phyloP scores from a whole-genome alignment of 2,329 filamentous ascomycete genomes.

The Diplodia sapinea region DNA sequence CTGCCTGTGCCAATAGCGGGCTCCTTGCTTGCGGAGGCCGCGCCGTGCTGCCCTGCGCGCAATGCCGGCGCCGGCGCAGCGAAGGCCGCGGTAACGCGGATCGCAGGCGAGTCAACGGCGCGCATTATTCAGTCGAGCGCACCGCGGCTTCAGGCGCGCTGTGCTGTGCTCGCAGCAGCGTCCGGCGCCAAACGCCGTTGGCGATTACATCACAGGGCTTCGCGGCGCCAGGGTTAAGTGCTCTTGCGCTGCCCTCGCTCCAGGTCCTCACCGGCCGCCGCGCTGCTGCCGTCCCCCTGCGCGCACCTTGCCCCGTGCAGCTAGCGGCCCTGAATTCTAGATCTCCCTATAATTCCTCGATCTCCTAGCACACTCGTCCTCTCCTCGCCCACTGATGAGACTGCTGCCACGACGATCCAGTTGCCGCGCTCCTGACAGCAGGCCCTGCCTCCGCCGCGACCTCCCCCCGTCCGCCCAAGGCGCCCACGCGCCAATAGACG shows the following conservation, averaged over 20 bases:
- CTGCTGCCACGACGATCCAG: conserved; percentile 24
- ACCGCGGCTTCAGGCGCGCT: conserved; percentile 22
- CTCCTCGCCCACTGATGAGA: conserved; percentile 17
- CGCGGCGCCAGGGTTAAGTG: conserved; percentile 23
- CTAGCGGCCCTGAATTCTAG: conserved; percentile 25
- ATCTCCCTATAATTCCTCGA: conserved; percentile 27
- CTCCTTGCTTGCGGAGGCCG: conserved; percentile 21
- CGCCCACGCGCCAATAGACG: conserved; percentile 19
- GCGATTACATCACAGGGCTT: conserved; percentile 31
- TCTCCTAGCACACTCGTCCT: conserved; percentile 23
- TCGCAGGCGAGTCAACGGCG: conserved; percentile 21
- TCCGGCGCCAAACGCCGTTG: conserved; percentile 28
- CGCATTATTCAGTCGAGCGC: conserved; percentile 16
- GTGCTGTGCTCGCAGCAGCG: conserved; percentile 19
- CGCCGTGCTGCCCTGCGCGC: conserved; percentile 11
- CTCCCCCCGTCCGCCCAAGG: not conserved
- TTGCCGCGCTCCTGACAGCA: conserved; percentile 22
- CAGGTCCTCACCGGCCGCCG: conserved; percentile 17
- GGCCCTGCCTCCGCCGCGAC: conserved; percentile 6
- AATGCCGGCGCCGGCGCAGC: conserved; percentile 7
- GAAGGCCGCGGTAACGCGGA: conserved; percentile 16
- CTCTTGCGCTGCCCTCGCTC: conserved; percentile 17
- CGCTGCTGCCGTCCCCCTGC: conserved; percentile 20
- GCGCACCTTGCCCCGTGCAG: conserved; percentile 8
- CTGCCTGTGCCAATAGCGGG: conserved; percentile 9